phyloP scores from a whole-genome alignment of 306 rosid genomes.

The Quercus rubra region DNA sequence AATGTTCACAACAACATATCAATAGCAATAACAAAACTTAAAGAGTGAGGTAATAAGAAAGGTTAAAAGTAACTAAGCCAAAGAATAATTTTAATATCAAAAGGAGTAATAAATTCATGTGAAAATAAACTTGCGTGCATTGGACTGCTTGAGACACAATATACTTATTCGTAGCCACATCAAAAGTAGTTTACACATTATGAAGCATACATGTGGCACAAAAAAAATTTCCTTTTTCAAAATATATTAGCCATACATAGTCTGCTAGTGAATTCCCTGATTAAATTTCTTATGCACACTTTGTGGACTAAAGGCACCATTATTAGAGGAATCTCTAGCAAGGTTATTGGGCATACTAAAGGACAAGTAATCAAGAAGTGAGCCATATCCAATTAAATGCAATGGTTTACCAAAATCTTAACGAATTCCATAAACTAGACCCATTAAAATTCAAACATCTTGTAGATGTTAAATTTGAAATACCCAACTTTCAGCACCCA shows the following conservation, averaged over 20 bases:
- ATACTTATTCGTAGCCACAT: neutral
- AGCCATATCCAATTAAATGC: neutral
- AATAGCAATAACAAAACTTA: neutral
- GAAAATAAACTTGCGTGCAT: neutral
- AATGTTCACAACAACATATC: neutral
- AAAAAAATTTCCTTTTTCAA: neutral
- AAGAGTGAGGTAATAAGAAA: neutral
- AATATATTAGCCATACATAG: neutral
- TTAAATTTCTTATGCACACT: neutral
- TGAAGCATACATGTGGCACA: neutral
- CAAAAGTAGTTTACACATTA: neutral
- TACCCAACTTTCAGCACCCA: neutral
- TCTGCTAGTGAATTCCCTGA: neutral
- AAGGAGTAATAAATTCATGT: neutral
- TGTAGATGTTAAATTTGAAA: neutral
- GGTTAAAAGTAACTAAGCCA: neutral
- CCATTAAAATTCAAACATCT: neutral
- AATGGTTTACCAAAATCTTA: neutral
- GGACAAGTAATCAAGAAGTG: neutral
- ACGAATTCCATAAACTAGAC: neutral
- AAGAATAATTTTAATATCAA: neutral
- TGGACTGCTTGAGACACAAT: neutral
- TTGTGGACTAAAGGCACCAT: neutral
- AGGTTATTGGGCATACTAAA: neutral
- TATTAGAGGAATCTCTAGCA: neutral